Conservation (phyloP, 495 filamentous ascomycete species). For the Tuber magnatum region DNA sequence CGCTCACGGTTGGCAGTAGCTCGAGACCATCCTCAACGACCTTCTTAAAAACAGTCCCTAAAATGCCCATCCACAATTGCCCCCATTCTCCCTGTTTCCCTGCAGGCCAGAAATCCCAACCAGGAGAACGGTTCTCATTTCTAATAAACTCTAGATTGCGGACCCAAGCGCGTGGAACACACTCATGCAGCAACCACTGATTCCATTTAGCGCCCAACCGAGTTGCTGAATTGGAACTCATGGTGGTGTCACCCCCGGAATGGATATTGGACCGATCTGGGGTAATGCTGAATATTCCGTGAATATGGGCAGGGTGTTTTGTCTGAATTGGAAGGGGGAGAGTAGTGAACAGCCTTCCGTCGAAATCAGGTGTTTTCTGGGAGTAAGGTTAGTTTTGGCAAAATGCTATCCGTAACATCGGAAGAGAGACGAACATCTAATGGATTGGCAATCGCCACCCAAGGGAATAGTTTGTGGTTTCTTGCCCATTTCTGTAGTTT, state of each 20-base stretch:
- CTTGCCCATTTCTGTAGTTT: slow-evolving; percentile 42
- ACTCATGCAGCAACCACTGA: slow-evolving; percentile 40
- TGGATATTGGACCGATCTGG: slow-evolving; percentile 44
- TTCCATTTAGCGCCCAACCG: slow-evolving; percentile 42
- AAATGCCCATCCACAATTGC: slow-evolving; percentile 27
- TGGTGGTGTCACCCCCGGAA: slow-evolving; percentile 32
- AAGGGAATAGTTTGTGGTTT: slow-evolving; percentile 42
- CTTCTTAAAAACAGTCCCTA: slow-evolving; percentile 21
- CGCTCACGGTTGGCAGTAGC: slow-evolving; percentile 27
- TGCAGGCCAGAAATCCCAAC: slow-evolving; percentile 35
- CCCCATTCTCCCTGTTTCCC: slow-evolving; percentile 25
- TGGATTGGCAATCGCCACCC: slow-evolving; percentile 45
- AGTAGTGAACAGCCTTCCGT: slow-evolving; percentile 42
- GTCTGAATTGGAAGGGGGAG: slow-evolving; percentile 43
- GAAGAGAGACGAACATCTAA: slow-evolving; percentile 26
- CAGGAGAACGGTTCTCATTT: slow-evolving; percentile 2
- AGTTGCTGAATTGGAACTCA: slow-evolving; percentile 33
- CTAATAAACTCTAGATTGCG: slow-evolving; percentile 25
- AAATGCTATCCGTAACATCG: not conserved
- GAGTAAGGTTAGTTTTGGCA: slow-evolving; percentile 7
- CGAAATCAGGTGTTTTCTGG: slow-evolving; percentile 16
- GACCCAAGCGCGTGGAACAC: slow-evolving; percentile 42
- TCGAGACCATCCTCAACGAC: slow-evolving; percentile 14
- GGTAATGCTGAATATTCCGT: slow-evolving; percentile 45
- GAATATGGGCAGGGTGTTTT: slow-evolving; percentile 45